Percentiles rank a stretch among this genome's conserved stretches.
Conservation (phyloP, 192 early-diverging fungal species). For the Spizellomyces sp. region DNA sequence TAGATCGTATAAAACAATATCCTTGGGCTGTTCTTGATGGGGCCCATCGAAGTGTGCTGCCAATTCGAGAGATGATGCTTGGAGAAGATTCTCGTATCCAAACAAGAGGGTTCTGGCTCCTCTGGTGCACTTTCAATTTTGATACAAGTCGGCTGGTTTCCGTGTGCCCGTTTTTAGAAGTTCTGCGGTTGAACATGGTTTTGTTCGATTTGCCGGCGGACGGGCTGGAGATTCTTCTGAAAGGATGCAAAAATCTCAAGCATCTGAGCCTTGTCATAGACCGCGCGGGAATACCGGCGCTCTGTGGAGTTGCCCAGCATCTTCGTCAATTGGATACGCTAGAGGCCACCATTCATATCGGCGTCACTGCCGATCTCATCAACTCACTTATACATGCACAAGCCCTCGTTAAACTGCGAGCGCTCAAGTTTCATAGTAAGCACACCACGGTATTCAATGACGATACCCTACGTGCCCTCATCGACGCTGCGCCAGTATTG, state of each 20-base stretch:
- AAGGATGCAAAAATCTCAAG: slow-evolving; percentile 30
- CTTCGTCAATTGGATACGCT: slow-evolving; percentile 36
- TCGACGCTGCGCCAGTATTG: slow-evolving; percentile 16
- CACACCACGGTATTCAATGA: slow-evolving; percentile 51
- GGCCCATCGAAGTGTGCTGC: slow-evolving; percentile 18
- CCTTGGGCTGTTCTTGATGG: slow-evolving; percentile 47
- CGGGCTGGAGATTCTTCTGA: slow-evolving; percentile 36
- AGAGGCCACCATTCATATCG: slow-evolving; percentile 52
- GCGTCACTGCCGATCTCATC: slow-evolving; percentile 40
- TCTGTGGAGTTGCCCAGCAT: slow-evolving; percentile 30
- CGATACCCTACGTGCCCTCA: slow-evolving; percentile 21
- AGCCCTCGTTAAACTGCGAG: slow-evolving; percentile 32
- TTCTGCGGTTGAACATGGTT: slow-evolving; percentile 51
- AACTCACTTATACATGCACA: slow-evolving; percentile 21
- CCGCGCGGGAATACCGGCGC: slow-evolving; percentile 31
- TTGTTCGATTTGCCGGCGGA: slow-evolving; percentile 45
- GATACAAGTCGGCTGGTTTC: slow-evolving; percentile 33
- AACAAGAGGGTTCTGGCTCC: slow-evolving; percentile 51
- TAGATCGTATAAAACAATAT: slow-evolving; percentile 51
- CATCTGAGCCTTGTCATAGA: slow-evolving; percentile 44
- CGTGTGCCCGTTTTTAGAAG: slow-evolving; percentile 50
- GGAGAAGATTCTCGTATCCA: slow-evolving; percentile 56
- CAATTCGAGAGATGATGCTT: slow-evolving; percentile 39
- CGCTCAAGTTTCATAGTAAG: slow-evolving; percentile 50
- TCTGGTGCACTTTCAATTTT: slow-evolving; percentile 54